Percentiles rank a stretch among this genome's conserved stretches.
phyloP scores from a whole-genome alignment of 2,329 filamentous ascomycete species.

The Tolypocladium tundrense region DNA sequence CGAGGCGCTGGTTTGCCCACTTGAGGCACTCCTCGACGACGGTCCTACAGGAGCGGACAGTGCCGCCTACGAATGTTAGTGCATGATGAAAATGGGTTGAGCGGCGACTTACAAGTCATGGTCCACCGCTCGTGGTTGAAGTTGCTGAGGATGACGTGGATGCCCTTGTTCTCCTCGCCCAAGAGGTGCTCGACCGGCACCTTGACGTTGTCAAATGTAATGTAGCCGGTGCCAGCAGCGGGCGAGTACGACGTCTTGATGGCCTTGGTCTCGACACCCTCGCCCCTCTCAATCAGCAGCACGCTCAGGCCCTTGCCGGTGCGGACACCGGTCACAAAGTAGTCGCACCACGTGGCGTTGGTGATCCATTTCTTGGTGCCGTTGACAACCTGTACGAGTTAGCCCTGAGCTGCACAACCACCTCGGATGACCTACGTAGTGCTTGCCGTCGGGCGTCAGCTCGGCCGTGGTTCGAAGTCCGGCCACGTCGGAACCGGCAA shows the following conservation, averaged over 20 bases:
- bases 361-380: constrained; percentile 83
- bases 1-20: constrained; percentile 78
- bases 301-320: constrained; percentile 74
- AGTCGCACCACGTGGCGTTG: constrained; percentile 70
- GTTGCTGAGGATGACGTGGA: constrained; percentile 74
- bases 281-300: constrained; percentile 61
- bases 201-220: constrained; percentile 80
- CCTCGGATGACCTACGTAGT: constrained; percentile 43
- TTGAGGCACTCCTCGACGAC: constrained; percentile 79
- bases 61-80: constrained; percentile 28
- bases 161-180: constrained; percentile 77
- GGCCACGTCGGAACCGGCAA: constrained; percentile 72
- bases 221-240: constrained; percentile 65
- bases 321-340: constrained; percentile 72
- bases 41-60: constrained; percentile 53
- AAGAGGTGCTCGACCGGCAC: constrained; percentile 70
- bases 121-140: constrained; percentile 83
- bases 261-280: constrained; percentile 64
- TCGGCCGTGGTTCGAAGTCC: constrained; percentile 67
- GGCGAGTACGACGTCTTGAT: constrained; percentile 79
- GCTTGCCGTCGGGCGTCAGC: constrained; percentile 64
- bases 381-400: constrained; percentile 39
- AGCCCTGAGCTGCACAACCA: not conserved
- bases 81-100: constrained; percentile 1
- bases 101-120: constrained; percentile 48